Percentiles rank a stretch among this genome's conserved stretches.
Evolutionary conservation across 2,329 filamentous ascomycete genomes (phyloP).

Genomic region (Tolypocladium tundrense): DNA sequence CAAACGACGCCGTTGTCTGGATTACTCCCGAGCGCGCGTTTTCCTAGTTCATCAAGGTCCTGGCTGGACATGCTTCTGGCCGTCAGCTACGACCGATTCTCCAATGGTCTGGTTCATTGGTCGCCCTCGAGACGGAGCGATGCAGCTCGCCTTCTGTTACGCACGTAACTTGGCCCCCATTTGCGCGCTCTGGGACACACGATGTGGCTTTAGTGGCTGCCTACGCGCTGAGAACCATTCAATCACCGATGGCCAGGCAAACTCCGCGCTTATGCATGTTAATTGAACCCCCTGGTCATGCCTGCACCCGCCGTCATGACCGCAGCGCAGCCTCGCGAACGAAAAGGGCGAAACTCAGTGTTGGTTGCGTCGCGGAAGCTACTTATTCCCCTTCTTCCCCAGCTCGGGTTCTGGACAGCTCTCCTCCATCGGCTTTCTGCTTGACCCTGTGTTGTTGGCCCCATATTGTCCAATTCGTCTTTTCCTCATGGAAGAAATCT

Average conservation of each 20-base stretch:
- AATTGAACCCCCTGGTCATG: neutral
- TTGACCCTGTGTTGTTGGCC: neutral
- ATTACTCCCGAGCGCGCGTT: neutral
- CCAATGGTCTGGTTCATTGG: too few species aligned
- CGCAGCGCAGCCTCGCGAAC: neutral
- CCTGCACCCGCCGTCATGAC: neutral
- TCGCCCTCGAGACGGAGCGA: too few species aligned
- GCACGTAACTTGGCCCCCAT: neutral
- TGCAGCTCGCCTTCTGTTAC: neutral
- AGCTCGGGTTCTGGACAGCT: neutral
- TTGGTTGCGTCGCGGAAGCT: neutral
- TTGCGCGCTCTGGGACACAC: neutral
- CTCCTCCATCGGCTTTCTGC: neutral
- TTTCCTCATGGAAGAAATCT: conserved; percentile 19
- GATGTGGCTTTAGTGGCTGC: neutral
- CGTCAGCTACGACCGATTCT: too few species aligned
- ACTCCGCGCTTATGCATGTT: neutral
- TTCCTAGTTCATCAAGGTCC: neutral
- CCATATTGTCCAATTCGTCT: neutral
- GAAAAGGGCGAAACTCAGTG: neutral
- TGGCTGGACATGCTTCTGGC: too few species aligned
- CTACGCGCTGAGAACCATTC: neutral
- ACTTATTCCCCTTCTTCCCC: neutral
- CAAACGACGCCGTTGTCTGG: neutral
- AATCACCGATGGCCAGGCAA: neutral